Evolutionary conservation across 345 rosid species (phyloP).

Genomic region (Dipteronia sinensis): DNA sequence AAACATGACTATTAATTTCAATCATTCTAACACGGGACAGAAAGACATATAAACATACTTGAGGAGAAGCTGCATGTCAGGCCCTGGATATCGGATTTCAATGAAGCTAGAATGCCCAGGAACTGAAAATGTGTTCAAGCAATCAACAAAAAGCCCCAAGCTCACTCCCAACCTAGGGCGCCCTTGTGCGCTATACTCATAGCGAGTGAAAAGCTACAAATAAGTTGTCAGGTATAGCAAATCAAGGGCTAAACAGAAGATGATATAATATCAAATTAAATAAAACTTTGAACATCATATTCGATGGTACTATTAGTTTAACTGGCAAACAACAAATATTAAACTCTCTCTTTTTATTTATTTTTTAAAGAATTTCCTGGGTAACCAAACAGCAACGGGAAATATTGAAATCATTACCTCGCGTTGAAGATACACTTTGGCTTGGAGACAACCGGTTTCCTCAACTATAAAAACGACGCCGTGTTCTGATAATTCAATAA

Average conservation of each 20-base stretch:
- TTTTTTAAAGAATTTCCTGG: neutral
- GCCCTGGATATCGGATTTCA: constrained; percentile 89
- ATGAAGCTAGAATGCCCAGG: constrained; percentile 71
- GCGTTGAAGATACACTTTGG: constrained; percentile 87
- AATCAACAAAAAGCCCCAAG: constrained; percentile 81
- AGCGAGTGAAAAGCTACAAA: constrained; percentile 64
- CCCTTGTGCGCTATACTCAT: constrained; percentile 69
- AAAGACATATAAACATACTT: constrained; percentile 45
- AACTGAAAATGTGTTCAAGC: constrained; percentile 86
- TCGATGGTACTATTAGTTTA: neutral
- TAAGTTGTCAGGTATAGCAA: neutral
- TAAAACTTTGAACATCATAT: neutral
- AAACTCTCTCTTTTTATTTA: neutral
- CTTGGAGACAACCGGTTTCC: constrained; percentile 91
- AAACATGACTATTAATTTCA: neutral
- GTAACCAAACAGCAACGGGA: neutral
- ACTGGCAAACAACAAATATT: neutral
- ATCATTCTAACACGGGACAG: neutral
- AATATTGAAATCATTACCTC: constrained; percentile 52
- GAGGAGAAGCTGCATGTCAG: constrained; percentile 96
- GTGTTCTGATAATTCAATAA: constrained; percentile 82
- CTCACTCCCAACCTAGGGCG: constrained; percentile 87
- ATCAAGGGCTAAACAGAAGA: neutral
- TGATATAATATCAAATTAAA: neutral
- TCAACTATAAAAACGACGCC: constrained; percentile 82